Evolutionary conservation across 257 asterid species (phyloP).

Genomic region (Scutellaria baicalensis): DNA sequence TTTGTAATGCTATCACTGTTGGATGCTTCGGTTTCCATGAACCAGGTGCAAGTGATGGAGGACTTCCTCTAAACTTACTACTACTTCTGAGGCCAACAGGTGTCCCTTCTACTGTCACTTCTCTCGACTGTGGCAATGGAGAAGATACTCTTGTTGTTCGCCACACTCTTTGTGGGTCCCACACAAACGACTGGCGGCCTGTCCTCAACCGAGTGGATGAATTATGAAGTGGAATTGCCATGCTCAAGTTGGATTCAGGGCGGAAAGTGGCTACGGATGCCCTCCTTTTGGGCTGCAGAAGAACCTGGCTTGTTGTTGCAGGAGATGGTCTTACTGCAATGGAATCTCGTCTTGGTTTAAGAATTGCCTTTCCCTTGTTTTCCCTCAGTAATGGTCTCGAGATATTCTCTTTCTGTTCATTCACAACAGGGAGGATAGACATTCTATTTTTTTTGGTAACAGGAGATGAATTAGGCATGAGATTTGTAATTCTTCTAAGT

Average conservation of each 20-base stretch:
- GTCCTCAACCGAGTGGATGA: slow-evolving; percentile 31
- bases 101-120: slow-evolving; percentile 39
- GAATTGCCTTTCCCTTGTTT: slow-evolving; percentile 24
- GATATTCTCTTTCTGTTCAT: slow-evolving; percentile 55
- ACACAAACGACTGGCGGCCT: slow-evolving; percentile 59
- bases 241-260: slow-evolving; percentile 38
- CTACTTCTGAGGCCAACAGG: slow-evolving; percentile 42
- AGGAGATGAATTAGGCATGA: slow-evolving; percentile 45
- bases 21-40: slow-evolving; percentile 64
- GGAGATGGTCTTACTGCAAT: slow-evolving; percentile 53
- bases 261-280: slow-evolving; percentile 72
- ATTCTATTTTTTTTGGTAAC: slow-evolving; percentile 32
- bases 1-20: slow-evolving; percentile 51
- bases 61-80: slow-evolving; percentile 57
- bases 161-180: slow-evolving; percentile 85
- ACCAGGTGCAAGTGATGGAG: slow-evolving; percentile 30
- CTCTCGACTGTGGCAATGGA: slow-evolving; percentile 44
- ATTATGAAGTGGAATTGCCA: slow-evolving; percentile 38
- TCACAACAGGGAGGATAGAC: slow-evolving; percentile 51
- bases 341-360: slow-evolving; percentile 73
- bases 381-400: slow-evolving; percentile 17
- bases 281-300: slow-evolving; percentile 62
- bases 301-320: slow-evolving; percentile 29
- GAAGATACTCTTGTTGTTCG: slow-evolving; percentile 53
- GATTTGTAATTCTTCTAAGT: slow-evolving; percentile 64